Evolutionary conservation across 768 basidiomycete species (phyloP).

Genomic region (Psilocybe cyanescens): DNA sequence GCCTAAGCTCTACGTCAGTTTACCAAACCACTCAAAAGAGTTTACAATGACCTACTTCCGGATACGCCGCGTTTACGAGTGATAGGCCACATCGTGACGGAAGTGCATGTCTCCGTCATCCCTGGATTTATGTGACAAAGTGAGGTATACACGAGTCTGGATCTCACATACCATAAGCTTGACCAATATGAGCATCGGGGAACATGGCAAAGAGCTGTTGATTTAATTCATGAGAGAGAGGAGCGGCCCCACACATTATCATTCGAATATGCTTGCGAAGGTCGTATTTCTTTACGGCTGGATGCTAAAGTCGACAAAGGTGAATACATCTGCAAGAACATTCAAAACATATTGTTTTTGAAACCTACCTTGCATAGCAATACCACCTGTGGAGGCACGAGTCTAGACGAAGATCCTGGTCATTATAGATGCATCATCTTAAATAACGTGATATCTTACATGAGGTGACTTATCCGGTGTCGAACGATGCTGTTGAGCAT

Average conservation of each 20-base stretch:
- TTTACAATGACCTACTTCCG: constrained; percentile 41
- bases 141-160: too few species aligned
- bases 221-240: constrained; percentile 57
- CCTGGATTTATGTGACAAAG: constrained; percentile 37
- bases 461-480: constrained; percentile 60
- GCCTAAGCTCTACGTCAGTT: constrained; percentile 26
- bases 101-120: constrained; percentile 67
- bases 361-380: constrained; percentile 55
- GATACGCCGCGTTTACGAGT: constrained; percentile 51
- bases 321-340: not conserved
- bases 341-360: not conserved
- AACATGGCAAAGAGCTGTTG: constrained; percentile 51
- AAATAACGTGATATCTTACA: constrained; percentile 30
- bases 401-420: constrained; percentile 30
- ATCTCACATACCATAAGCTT: constrained; percentile 52
- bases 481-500: constrained; percentile 64
- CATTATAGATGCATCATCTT: not conserved
- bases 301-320: constrained; percentile 39
- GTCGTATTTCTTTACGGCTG: constrained; percentile 53
- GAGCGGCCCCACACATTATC: constrained; percentile 63
- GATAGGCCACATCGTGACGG: constrained; percentile 52
- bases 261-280: constrained; percentile 44
- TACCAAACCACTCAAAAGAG: not conserved
- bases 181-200: constrained; percentile 57
- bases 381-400: constrained; percentile 62